Percentiles rank a stretch among this genome's conserved stretches.
Evolutionary conservation across 345 rosid species (phyloP).

Genomic region (Eucalyptus lansdowneana): DNA sequence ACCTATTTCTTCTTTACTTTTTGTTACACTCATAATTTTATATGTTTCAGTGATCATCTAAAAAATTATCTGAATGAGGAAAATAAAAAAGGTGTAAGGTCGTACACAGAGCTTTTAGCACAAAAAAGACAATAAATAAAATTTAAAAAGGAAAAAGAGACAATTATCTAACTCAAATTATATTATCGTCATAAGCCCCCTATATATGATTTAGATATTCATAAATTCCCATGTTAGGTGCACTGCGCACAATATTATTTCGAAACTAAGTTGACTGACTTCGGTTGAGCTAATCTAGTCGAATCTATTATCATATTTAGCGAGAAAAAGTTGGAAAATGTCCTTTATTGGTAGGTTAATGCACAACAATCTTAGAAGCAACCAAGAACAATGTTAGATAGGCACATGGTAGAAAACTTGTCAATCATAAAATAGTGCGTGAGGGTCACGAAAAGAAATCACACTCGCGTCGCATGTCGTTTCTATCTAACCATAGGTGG

Average conservation of each 20-base stretch:
- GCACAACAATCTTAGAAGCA: background rate
- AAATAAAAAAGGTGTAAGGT: background rate
- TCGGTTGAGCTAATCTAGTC: background rate
- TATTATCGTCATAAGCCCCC: background rate
- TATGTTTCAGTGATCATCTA: background rate
- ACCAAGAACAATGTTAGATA: background rate
- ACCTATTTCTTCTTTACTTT: background rate
- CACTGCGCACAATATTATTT: background rate
- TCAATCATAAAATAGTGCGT: background rate
- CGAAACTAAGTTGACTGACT: background rate
- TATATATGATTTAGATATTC: background rate
- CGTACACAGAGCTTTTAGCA: background rate
- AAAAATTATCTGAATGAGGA: background rate
- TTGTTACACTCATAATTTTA: background rate
- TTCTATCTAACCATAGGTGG: background rate
- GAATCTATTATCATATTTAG: background rate
- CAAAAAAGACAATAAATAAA: background rate
- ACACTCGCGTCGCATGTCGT: background rate
- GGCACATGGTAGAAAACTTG: background rate
- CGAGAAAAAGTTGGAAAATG: background rate
- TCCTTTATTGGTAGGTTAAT: background rate
- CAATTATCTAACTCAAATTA: background rate
- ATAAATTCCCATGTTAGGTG: background rate
- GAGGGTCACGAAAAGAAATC: background rate
- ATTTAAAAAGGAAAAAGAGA: background rate